Base-by-base conservation (phyloP, 225 moss, liverwort and hornwort genomes). In the Sphagnum tenellum region DNA sequence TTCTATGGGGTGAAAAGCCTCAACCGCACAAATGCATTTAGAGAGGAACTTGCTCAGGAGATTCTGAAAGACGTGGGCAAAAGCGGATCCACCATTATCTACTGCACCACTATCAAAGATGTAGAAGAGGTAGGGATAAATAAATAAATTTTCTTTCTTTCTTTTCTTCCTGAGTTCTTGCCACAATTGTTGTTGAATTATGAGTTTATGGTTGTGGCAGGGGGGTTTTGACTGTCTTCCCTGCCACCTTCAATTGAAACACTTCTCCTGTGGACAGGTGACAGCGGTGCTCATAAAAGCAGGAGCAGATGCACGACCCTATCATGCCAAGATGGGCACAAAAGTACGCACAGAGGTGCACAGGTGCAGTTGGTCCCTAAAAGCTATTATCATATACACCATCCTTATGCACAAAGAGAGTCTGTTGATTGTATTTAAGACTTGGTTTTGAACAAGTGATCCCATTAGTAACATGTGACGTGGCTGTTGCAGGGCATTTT, bases 61-160 rank as follows among this genome's bases (percentile, higher is more conserved):
- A 82, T 92, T 47, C 64, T 85, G 68, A 75, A 92, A 74, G 92
- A 88, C 48, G 73, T 83, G 49, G 81, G 80, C 49, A 86, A 73
- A 73, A 85, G 88, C 67, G 92, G 95, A 51, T 96, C 89, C 2
- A 92, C 92, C 12, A 88, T 96, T 46, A 82, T 96, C n/a, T 96
- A 92, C 75, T 92, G 92, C 70, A 92, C 89, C 49, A 96, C 88
- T 62, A 77, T 96, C 59, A 89, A 88, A 71, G 92, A 92, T 75
- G 86, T 96, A 62, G 78, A 77, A 65, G 95, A 86, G 88, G 94
- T 93, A 70, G 70, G 60, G 8, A 63, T 63, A 47, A 47, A 3
- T 29, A 29, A 29, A 29, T 29, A 29, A 29, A 29, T 29, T 29
- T 1, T 29, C 29, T 29, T 29, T 29, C 29, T 0, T 29, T 29